Conservation (phyloP, 805 yeast genomes). For the Yarrowia deformans region DNA sequence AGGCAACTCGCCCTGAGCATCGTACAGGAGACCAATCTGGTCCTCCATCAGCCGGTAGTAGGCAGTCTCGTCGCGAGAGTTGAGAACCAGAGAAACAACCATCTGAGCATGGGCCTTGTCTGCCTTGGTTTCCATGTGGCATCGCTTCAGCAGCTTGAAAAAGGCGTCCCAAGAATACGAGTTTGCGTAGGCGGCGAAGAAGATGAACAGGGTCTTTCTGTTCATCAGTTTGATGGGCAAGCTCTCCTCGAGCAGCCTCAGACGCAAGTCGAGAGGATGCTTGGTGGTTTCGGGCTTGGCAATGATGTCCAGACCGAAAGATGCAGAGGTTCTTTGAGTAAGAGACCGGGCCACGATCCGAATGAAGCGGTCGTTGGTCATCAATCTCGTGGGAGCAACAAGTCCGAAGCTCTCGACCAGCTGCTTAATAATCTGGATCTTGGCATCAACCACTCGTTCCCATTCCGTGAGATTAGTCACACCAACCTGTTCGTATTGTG, state of each 20-base stretch:
- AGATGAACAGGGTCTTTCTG: constrained; percentile 13
- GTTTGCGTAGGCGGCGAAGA: constrained; percentile 38
- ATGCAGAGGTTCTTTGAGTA: constrained; percentile 45
- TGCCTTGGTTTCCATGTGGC: background rate
- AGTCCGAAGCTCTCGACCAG: constrained; percentile 15
- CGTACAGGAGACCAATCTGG: background rate
- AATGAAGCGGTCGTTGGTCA: background rate
- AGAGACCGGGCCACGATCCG: constrained; percentile 4
- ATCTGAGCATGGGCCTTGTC: constrained; percentile 8
- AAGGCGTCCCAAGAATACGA: constrained; percentile 11
- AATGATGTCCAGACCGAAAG: constrained; percentile 41
- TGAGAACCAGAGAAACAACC: constrained; percentile 10
- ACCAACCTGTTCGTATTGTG: constrained; percentile 17
- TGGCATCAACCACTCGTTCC: constrained; percentile 29
- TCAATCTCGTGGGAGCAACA: background rate
- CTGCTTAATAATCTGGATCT: constrained; percentile 18
- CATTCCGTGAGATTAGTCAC: constrained; percentile 6
- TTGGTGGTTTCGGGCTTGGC: constrained; percentile 39
- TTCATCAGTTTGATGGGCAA: constrained; percentile 2
- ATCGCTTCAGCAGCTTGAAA: background rate
- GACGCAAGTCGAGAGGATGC: constrained; percentile 28
- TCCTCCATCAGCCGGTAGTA: constrained; percentile 2
- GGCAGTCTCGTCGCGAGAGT: constrained; percentile 25
- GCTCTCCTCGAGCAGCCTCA: background rate
- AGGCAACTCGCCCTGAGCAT: constrained; percentile 1